Conservation (phyloP, 257 asterid genomes). For the Fraxinus excelsior region DNA sequence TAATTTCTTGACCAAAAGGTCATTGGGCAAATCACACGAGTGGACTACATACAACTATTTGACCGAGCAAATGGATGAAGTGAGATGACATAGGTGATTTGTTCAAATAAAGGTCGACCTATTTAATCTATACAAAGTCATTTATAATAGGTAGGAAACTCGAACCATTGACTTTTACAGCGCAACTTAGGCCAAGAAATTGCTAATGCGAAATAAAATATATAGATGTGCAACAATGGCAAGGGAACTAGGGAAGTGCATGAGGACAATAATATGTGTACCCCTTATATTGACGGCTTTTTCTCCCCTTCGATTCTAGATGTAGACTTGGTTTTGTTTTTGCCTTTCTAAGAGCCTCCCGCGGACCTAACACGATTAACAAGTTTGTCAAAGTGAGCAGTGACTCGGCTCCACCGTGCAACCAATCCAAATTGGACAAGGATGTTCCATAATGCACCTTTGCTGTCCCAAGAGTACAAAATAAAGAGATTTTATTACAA, state of each 20-base stretch:
- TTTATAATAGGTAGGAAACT: background rate
- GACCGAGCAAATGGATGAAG: no score
- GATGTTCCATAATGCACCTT: conserved; percentile 92
- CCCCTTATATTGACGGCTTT: conserved; percentile 39
- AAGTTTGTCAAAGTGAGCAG: conserved; percentile 83
- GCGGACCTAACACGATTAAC: conserved; percentile 84
- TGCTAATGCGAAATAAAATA: background rate
- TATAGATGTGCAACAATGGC: no score
- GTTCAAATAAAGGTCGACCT: no score
- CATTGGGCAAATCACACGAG: no score
- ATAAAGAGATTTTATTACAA: conserved; percentile 12
- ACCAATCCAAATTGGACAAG: conserved; percentile 89
- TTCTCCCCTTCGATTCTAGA: conserved; percentile 48
- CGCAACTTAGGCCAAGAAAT: background rate
- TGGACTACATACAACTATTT: no score
- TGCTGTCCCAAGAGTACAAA: conserved; percentile 48
- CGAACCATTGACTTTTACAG: background rate
- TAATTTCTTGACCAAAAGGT: no score
- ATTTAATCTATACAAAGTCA: no score
- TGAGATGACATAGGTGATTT: no score
- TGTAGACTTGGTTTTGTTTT: conserved; percentile 30
- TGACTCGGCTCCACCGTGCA: conserved; percentile 97
- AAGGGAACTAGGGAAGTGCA: no score
- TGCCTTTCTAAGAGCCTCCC: conserved; percentile 63
- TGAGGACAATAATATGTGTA: background rate